Conservation (phyloP, 2,329 filamentous ascomycete species). For the Fusarium marasasianum region DNA sequence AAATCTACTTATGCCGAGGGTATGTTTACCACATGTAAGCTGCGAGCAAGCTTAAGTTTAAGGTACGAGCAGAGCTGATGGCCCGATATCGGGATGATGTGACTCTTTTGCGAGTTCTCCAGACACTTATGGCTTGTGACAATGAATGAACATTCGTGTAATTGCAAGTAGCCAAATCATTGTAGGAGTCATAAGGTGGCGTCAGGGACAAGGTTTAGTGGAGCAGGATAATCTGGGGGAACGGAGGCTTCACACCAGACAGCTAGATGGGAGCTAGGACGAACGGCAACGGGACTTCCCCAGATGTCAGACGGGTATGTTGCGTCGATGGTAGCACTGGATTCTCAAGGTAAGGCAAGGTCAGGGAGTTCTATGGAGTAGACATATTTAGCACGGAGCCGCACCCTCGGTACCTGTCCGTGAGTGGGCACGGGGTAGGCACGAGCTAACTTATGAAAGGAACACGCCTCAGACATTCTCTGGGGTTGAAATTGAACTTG, state of each 20-base stretch:
- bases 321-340: not conserved
- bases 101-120: not conserved
- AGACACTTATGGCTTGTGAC: not conserved
- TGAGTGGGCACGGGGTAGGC: conserved; percentile 20
- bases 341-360: not conserved
- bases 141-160: not conserved
- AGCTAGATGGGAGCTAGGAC: conserved; percentile 36
- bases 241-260: conserved; percentile 24
- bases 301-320: conserved; percentile 14
- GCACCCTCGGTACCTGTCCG: conserved; percentile 40
- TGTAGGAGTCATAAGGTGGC: conserved; percentile 12
- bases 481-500: conserved; percentile 5
- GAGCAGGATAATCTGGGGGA: conserved; percentile 29
- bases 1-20: conserved; percentile 12
- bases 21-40: conserved; percentile 16
- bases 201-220: conserved; percentile 19
- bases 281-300: conserved; percentile 34
- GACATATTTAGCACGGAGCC: conserved; percentile 34
- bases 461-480: conserved; percentile 10
- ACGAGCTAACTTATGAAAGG: not conserved
- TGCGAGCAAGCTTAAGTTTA: conserved; percentile 8
- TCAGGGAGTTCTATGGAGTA: conserved; percentile 15
- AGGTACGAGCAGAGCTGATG: not conserved
- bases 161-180: conserved; percentile 7
- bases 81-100: conserved; percentile 34